These are phyloP conservation scores for Cladorrhinum sp. DNA, from an alignment of 2,329 filamentous ascomycete species.

Conservation along the genomic window DNA sequence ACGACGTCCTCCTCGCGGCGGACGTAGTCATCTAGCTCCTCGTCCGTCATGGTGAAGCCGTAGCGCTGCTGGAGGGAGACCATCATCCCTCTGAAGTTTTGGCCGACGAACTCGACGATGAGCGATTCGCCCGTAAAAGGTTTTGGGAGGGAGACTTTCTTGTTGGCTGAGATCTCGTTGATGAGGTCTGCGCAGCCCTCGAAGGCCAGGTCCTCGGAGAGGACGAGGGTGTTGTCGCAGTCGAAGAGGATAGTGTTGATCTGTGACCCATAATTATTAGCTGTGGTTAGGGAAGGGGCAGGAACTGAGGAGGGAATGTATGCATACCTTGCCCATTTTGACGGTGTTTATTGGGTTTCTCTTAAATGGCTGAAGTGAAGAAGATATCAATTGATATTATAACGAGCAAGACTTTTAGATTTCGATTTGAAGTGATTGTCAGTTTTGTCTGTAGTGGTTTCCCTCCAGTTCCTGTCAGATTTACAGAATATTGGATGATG, in stretches of 20 bases:
- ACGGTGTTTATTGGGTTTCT: conserved; percentile 4
- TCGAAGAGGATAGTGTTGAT: conserved; percentile 74
- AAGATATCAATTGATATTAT: not conserved
- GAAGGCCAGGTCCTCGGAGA: conserved; percentile 87
- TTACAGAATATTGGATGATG: not conserved
- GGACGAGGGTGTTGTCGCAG: conserved; percentile 88
- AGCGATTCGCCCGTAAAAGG: conserved; percentile 77
- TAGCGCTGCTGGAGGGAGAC: conserved; percentile 70
- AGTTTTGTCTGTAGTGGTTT: no score
- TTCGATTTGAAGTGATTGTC: no score
- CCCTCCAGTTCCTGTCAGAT: not conserved
- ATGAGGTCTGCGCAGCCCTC: conserved; percentile 86
- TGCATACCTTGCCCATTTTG: conserved; percentile 23
- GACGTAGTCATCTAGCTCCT: conserved; percentile 73
- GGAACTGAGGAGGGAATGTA: not conserved
- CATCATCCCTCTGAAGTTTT: conserved; percentile 95
- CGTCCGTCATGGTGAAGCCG: conserved; percentile 64
- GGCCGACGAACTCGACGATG: conserved; percentile 83
- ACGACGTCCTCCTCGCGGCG: conserved; percentile 76
- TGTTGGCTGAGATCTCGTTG: conserved; percentile 75
- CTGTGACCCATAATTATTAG: conserved; percentile 34
- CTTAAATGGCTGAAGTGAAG: not conserved
- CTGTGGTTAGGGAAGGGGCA: not conserved
- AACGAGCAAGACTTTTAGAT: no score
- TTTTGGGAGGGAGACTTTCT: conserved; percentile 52